Conservation (phyloP, 495 filamentous ascomycete species). For the Annulohypoxylon nitens region DNA sequence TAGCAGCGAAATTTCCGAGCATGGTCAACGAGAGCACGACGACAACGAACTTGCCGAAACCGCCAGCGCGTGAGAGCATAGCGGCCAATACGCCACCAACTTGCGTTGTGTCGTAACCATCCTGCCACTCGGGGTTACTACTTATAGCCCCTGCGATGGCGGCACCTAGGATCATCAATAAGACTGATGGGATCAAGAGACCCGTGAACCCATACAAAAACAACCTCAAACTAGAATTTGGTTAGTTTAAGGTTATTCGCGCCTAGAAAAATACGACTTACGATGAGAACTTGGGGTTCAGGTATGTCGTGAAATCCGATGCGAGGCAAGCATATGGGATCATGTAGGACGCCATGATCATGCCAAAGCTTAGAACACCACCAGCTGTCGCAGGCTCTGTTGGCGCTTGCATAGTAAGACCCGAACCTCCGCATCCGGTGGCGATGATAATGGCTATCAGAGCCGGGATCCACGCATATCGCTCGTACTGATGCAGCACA, state of each 20-base stretch:
- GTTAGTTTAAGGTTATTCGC: constrained; percentile 7
- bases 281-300: constrained; percentile 61
- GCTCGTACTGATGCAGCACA: constrained; percentile 70
- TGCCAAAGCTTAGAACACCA: constrained; percentile 56
- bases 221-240: constrained; percentile 51
- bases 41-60: constrained; percentile 69
- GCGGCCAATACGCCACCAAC: constrained; percentile 68
- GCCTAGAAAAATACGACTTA: constrained; percentile 39
- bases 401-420: constrained; percentile 52
- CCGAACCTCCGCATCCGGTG: constrained; percentile 56
- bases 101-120: constrained; percentile 59
- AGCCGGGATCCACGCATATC: constrained; percentile 71
- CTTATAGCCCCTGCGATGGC: constrained; percentile 64
- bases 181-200: constrained; percentile 60
- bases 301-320: constrained; percentile 64
- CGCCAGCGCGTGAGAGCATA: constrained; percentile 64
- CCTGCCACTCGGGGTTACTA: constrained; percentile 59
- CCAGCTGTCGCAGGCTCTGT: constrained; percentile 46
- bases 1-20: constrained; percentile 65
- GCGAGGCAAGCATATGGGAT: constrained; percentile 61
- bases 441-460: constrained; percentile 65
- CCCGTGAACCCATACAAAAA: constrained; percentile 63
- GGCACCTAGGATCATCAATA: constrained; percentile 67
- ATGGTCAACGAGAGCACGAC: constrained; percentile 66
- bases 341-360: constrained; percentile 62